These are phyloP conservation scores for Liriodendron chinense DNA, from an alignment of 164 flowering plant species.

Conservation along the genomic window DNA sequence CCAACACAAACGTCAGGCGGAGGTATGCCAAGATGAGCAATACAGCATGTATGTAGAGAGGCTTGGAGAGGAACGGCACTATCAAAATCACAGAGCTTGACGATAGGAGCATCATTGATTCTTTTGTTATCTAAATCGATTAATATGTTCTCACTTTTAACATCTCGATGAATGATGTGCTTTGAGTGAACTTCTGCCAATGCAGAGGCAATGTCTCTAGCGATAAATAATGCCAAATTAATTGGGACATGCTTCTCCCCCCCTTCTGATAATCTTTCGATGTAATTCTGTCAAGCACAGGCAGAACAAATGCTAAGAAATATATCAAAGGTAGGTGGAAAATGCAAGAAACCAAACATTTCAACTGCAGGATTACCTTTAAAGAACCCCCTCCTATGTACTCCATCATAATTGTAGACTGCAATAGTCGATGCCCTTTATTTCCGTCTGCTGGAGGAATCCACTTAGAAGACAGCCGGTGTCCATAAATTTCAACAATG, in stretches of 20 bases:
- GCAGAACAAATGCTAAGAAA: not conserved
- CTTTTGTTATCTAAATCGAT: slow-evolving; percentile 63
- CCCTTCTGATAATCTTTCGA: slow-evolving; percentile 48
- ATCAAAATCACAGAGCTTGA: slow-evolving; percentile 97
- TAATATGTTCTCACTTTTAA: slow-evolving; percentile 87
- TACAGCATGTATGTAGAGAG: slow-evolving; percentile 75
- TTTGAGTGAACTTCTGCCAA: slow-evolving; percentile 73
- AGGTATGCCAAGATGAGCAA: slow-evolving; percentile 76
- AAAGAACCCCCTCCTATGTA: slow-evolving; percentile 78
- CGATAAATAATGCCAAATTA: slow-evolving; percentile 55
- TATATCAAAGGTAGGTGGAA: not conserved
- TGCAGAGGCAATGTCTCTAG: slow-evolving; percentile 79
- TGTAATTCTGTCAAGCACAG: slow-evolving; percentile 41
- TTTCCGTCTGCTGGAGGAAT: slow-evolving; percentile 43
- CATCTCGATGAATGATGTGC: slow-evolving; percentile 89
- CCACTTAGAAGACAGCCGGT: slow-evolving; percentile 79
- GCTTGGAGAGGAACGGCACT: slow-evolving; percentile 89
- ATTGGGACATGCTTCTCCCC: slow-evolving; percentile 64
- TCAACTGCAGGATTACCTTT: slow-evolving; percentile 41
- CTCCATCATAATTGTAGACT: slow-evolving; percentile 77
- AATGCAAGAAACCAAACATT: not conserved
- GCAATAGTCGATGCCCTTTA: slow-evolving; percentile 42
- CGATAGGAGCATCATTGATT: slow-evolving; percentile 64
- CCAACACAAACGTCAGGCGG: slow-evolving; percentile 92
- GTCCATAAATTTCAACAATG: slow-evolving; percentile 87